phyloP scores from a whole-genome alignment of 2,329 filamentous ascomycete species.

The Rugonectria rugulosa region DNA sequence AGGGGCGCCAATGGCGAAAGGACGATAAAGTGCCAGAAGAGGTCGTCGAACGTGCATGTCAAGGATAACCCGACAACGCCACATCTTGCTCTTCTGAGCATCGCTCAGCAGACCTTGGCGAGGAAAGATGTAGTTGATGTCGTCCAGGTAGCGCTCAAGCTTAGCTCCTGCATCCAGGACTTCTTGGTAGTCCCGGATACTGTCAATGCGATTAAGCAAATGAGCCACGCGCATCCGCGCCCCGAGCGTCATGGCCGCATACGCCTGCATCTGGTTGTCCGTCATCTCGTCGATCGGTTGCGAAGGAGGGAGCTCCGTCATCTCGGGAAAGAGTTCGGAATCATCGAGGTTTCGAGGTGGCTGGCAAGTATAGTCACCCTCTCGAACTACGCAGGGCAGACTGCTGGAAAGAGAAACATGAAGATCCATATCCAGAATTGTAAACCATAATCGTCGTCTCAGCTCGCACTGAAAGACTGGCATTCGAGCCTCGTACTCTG shows the following conservation, averaged over 20 bases:
- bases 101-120: conserved; percentile 52
- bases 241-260: conserved; percentile 59
- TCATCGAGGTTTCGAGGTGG: conserved; percentile 64
- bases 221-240: conserved; percentile 59
- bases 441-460: conserved; percentile 63
- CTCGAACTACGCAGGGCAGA: conserved; percentile 58
- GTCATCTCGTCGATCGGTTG: conserved; percentile 61
- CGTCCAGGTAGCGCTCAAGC: conserved; percentile 61
- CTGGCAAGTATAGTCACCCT: conserved; percentile 61
- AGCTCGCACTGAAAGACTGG: conserved; percentile 61
- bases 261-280: conserved; percentile 62
- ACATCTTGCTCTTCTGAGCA: conserved; percentile 57
- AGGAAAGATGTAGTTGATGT: conserved; percentile 61
- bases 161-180: conserved; percentile 62
- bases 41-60: conserved; percentile 64
- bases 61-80: conserved; percentile 58
- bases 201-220: conserved; percentile 60
- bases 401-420: conserved; percentile 62
- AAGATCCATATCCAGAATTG: conserved; percentile 64
- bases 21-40: conserved; percentile 61
- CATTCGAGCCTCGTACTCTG: conserved; percentile 59
- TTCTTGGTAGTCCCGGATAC: conserved; percentile 60
- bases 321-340: conserved; percentile 55
- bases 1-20: conserved; percentile 60
- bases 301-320: conserved; percentile 56